Base-by-base conservation (phyloP, 2,329 filamentous ascomycete species). In the Calonectria henricotiae region DNA sequence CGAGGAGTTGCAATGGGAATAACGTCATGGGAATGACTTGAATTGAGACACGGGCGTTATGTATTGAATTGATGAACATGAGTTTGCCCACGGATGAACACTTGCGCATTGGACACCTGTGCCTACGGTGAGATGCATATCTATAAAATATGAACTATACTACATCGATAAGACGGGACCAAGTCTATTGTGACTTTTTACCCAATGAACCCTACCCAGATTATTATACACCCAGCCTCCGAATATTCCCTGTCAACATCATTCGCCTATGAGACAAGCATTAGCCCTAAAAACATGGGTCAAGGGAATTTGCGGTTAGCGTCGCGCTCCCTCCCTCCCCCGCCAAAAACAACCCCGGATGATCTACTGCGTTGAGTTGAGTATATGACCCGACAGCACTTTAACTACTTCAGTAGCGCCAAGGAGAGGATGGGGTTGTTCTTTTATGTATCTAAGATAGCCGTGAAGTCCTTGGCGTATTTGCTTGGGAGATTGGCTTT, bases 1-100 rank as follows among this genome's bases (percentile, higher is more conserved):
- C 60, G 41, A 68, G 65, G 65, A 68, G 65, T 68, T 63, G 60
- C 25, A 51, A 62, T 43, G 17, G 30, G 58, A 2, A 58, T 44
- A 39, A 62, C 35, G 43, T 39, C n/a, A 35, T 17, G 44, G 44
- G 20, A 25, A 63, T 25, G 30, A 27, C 20, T 39, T 20, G 20
- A 23, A 49, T 39, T 41, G 32, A 23, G 44, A 41, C 58, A 1
- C 20, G 7, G 60, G 60, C 43, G 60, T 62, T 62, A 8, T 37
- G 4, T 44, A 44, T 17, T n/a, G 39, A 61, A 44, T 43, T 44
- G 23, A 44, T 44, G 55, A 43, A 43, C 51, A 37, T 23, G 35
- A 58, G 32, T 37, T 35, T 44, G 37, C 37, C 23, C 12, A n/a
- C 9, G 20, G 9, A n/a, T 30, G 12, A 60, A 60, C 13, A 32